Evolutionary conservation across 306 rosid genomes (phyloP).

Genomic region (Arachis hypogaea): DNA sequence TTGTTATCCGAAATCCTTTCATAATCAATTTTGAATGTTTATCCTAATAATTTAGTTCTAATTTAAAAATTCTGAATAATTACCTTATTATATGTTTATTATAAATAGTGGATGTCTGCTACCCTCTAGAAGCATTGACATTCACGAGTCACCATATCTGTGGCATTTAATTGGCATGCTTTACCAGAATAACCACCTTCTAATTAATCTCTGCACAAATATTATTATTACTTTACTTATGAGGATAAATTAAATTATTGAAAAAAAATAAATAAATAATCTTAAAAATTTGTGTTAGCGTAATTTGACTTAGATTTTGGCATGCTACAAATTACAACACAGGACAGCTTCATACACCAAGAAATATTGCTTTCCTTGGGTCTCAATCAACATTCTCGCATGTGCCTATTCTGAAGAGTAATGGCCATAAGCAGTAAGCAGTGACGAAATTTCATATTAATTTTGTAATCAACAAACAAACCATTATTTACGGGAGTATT

Average conservation of each 20-base stretch:
- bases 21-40: too few relatives aligned
- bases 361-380: background rate
- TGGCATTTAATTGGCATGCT: slow-evolving; percentile 25
- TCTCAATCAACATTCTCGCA: slow-evolving; percentile 18
- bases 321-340: background rate
- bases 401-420: background rate
- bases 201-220: too few relatives aligned
- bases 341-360: slow-evolving; percentile 21
- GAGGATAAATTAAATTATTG: background rate
- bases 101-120: too few relatives aligned
- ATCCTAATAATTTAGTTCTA: too few relatives aligned
- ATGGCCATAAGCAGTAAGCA: slow-evolving; percentile 41
- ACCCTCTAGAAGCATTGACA: too few relatives aligned
- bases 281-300: background rate
- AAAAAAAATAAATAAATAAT: slow-evolving; percentile 1
- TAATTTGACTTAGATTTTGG: background rate
- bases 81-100: too few relatives aligned
- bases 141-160: too few relatives aligned
- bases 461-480: background rate
- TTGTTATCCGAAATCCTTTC: too few relatives aligned
- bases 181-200: background rate
- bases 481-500: background rate
- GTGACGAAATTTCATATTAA: slow-evolving; percentile 15
- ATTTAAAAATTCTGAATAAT: too few relatives aligned
- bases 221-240: background rate